These are phyloP conservation scores for Verticillium albo-atrum DNA, from an alignment of 2,329 filamentous ascomycete species.

Conservation along the genomic window DNA sequence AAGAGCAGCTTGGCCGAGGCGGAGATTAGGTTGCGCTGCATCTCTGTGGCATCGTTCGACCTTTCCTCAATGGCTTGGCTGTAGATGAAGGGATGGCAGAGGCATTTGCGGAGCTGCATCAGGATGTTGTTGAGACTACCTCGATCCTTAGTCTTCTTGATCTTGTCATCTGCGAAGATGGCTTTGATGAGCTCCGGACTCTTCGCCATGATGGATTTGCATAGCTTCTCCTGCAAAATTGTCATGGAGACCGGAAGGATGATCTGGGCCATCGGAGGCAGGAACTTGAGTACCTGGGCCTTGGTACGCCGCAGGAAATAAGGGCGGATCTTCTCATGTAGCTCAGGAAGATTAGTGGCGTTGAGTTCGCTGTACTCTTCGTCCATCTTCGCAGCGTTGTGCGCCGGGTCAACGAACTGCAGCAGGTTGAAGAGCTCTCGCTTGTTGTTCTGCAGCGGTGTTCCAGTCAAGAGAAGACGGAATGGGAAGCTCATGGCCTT, in stretches of 20 bases:
- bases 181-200: conserved; percentile 85
- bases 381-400: conserved; percentile 70
- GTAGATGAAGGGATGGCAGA: conserved; percentile 96
- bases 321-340: conserved; percentile 78
- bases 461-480: conserved; percentile 82
- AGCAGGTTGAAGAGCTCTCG: conserved; percentile 94
- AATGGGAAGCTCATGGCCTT: conserved; percentile 73
- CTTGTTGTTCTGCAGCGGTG: conserved; percentile 92
- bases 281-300: conserved; percentile 80
- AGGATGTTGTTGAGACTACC: conserved; percentile 89
- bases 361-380: conserved; percentile 72
- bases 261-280: conserved; percentile 91
- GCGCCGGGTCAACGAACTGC: conserved; percentile 77
- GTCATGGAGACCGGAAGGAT: conserved; percentile 97
- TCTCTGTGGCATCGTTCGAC: conserved; percentile 52
- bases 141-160: conserved; percentile 68
- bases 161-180: conserved; percentile 67
- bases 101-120: conserved; percentile 88
- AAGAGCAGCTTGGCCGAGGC: conserved; percentile 87
- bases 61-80: conserved; percentile 85
- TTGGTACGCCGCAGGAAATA: conserved; percentile 77
- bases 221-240: conserved; percentile 85
- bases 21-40: conserved; percentile 80
- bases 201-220: conserved; percentile 88
- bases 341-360: conserved; percentile 71